phyloP scores from a whole-genome alignment of 345 rosid genomes.

The Salix udensis region DNA sequence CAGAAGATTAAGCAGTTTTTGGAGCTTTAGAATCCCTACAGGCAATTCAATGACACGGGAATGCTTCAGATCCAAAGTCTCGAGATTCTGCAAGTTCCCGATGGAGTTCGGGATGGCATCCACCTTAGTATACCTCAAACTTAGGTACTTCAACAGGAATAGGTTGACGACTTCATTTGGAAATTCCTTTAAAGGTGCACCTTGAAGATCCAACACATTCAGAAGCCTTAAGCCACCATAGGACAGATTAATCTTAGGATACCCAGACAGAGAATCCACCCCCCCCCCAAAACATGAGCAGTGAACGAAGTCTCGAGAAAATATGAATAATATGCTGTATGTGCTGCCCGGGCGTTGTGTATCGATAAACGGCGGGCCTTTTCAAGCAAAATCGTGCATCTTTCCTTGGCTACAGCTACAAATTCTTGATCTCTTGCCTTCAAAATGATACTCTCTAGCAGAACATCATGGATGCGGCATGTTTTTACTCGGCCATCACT shows the following conservation, averaged over 20 bases:
- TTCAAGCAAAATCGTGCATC: background rate
- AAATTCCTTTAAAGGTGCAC: no score
- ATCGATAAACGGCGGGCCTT: slow-evolving; percentile 13
- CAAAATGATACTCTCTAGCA: slow-evolving; percentile 1
- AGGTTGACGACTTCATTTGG: no score
- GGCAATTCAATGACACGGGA: slow-evolving; percentile 8
- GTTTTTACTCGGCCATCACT: slow-evolving; percentile 8
- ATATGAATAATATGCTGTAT: slow-evolving; percentile 1
- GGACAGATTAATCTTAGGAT: no score
- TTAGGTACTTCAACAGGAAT: no score
- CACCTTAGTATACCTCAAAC: slow-evolving; percentile 10
- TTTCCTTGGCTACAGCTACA: background rate
- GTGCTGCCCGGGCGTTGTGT: slow-evolving; percentile 6
- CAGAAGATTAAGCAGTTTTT: slow-evolving; percentile 9
- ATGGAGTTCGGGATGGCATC: background rate
- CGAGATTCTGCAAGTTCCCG: background rate
- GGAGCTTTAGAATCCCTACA: slow-evolving; percentile 5
- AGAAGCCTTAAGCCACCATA: no score
- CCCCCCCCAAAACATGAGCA: slow-evolving; percentile 19
- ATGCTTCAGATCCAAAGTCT: slow-evolving; percentile 14
- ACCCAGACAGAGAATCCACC: background rate
- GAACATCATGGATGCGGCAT: slow-evolving; percentile 4
- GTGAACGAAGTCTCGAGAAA: slow-evolving; percentile 11
- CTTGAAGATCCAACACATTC: no score
- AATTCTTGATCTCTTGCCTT: slow-evolving; percentile 12